Evolutionary conservation across 441 rosid species (phyloP).

Genomic region (Cnidoscolus chayamansa): DNA sequence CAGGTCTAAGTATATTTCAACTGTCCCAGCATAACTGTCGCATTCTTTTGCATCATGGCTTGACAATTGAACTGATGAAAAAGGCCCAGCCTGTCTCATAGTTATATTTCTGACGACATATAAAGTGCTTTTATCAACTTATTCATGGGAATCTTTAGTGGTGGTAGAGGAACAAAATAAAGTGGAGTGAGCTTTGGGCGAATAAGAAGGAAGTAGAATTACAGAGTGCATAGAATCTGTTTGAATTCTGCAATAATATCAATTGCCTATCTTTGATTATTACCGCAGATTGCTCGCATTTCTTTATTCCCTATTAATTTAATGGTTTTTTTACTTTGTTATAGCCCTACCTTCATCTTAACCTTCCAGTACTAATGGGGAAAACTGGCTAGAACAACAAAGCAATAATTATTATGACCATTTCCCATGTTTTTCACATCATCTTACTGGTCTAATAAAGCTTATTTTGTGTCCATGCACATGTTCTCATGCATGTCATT

Average conservation of each 20-base stretch:
- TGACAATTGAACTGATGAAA: background rate
- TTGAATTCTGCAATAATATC: background rate
- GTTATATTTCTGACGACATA: background rate
- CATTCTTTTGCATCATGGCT: background rate
- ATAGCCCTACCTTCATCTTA: no score
- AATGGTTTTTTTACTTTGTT: no score
- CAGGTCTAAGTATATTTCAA: background rate
- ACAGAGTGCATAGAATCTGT: background rate
- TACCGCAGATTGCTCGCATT: no score
- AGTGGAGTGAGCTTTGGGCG: background rate
- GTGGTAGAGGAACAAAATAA: background rate
- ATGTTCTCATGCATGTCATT: background rate
- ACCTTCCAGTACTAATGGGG: no score
- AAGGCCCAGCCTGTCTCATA: background rate
- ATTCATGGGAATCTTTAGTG: background rate
- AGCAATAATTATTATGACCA: background rate
- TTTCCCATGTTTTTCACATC: background rate
- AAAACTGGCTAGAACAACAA: background rate
- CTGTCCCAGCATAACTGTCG: background rate
- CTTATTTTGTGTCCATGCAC: background rate
- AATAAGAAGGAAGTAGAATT: background rate
- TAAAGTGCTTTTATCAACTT: background rate
- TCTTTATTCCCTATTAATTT: no score
- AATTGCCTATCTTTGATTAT: background rate
- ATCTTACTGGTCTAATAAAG: background rate